Percentiles rank a stretch among this genome's conserved stretches.
phyloP scores from a whole-genome alignment of 2,329 filamentous ascomycete species.

The Trichoderma arundinaceum region DNA sequence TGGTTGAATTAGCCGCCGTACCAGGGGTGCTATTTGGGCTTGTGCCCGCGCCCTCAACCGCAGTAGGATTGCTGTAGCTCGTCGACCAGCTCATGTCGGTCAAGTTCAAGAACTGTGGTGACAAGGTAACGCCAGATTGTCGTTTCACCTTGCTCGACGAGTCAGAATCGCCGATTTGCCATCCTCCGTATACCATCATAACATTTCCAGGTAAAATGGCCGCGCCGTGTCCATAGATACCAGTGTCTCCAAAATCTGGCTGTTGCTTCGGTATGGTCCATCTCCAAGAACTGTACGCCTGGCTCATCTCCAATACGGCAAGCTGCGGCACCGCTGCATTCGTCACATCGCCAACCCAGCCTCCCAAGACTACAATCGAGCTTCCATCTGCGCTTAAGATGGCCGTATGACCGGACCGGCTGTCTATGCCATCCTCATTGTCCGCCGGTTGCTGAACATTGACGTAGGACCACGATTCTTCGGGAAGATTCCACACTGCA shows the following conservation, averaged over 20 bases:
- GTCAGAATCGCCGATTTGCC: slow-evolving; percentile 51
- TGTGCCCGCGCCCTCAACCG: background rate
- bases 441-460: slow-evolving; percentile 59
- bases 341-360: slow-evolving; percentile 85
- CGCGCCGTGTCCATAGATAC: slow-evolving; percentile 68
- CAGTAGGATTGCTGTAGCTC: slow-evolving; percentile 55
- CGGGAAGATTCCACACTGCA: slow-evolving; percentile 84
- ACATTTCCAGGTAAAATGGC: slow-evolving; percentile 68
- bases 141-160: slow-evolving; percentile 44
- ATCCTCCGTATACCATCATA: slow-evolving; percentile 71
- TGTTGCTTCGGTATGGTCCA: slow-evolving; percentile 68
- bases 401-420: slow-evolving; percentile 86
- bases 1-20: slow-evolving; percentile 34
- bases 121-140: slow-evolving; percentile 38
- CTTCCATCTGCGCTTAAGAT: slow-evolving; percentile 79
- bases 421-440: slow-evolving; percentile 63
- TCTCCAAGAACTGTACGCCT: slow-evolving; percentile 75
- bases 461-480: slow-evolving; percentile 85
- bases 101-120: slow-evolving; percentile 60
- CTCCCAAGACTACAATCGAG: slow-evolving; percentile 80
- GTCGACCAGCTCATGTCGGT: slow-evolving; percentile 61
- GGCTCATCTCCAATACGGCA: slow-evolving; percentile 74
- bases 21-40: slow-evolving; percentile 37
- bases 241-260: slow-evolving; percentile 51
- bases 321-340: slow-evolving; percentile 83